Evolutionary conservation across 2,329 filamentous ascomycete genomes (phyloP).

Genomic region (Ascochyta viciae-villosae): DNA sequence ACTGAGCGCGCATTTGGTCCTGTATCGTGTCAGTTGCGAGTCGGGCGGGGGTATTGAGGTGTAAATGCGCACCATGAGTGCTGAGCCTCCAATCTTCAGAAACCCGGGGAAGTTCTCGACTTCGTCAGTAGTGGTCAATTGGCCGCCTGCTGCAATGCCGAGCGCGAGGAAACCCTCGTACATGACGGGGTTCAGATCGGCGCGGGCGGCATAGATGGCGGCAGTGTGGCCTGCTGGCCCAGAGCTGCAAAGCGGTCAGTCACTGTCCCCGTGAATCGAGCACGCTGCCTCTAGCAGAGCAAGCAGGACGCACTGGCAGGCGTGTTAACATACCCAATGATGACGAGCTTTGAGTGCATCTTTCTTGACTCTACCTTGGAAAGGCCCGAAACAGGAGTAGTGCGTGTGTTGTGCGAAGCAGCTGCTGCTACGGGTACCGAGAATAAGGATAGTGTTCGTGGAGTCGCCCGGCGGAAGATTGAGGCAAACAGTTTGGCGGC

Average conservation of each 20-base stretch:
- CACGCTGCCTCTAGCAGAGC: neutral
- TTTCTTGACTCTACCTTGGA: constrained; percentile 57
- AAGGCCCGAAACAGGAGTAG: constrained; percentile 50
- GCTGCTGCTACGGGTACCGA: constrained; percentile 77
- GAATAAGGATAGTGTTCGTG: constrained; percentile 74
- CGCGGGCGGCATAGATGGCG: constrained; percentile 92
- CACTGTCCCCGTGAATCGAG: constrained; percentile 21
- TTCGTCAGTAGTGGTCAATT: constrained; percentile 97
- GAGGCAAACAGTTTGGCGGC: constrained; percentile 93
- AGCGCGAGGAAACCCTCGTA: constrained; percentile 99
- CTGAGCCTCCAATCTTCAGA: constrained; percentile 83
- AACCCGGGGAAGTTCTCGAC: constrained; percentile 99
- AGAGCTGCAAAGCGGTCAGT: constrained; percentile 66
- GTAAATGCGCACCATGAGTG: constrained; percentile 73
- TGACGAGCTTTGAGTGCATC: constrained; percentile 94
- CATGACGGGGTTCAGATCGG: constrained; percentile 91
- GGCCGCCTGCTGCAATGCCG: constrained; percentile 92
- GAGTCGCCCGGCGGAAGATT: constrained; percentile 70
- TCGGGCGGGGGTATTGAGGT: neutral
- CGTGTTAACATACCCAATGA: constrained; percentile 50
- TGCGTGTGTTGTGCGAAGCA: constrained; percentile 69
- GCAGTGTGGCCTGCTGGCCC: constrained; percentile 97
- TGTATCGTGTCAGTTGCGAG: constrained; percentile 39
- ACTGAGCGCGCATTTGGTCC: constrained; percentile 93
- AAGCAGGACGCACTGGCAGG: constrained; percentile 52